phyloP scores from a whole-genome alignment of 2,329 filamentous ascomycete genomes.

The Clonostachys rosea region DNA sequence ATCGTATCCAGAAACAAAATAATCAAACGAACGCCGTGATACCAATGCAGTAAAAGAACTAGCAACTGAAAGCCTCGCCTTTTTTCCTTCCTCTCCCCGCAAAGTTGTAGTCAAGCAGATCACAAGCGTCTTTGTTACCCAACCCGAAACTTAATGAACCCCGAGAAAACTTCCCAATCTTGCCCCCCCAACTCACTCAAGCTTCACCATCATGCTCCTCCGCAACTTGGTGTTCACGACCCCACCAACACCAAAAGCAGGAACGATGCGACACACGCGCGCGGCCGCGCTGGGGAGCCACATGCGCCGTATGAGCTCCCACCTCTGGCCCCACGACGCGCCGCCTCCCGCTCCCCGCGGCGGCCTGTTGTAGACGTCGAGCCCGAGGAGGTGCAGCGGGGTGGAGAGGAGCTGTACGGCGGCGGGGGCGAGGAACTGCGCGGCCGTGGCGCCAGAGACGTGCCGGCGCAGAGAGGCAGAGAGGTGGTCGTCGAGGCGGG shows the following conservation, averaged over 20 bases:
- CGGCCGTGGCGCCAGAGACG: constrained; percentile 54
- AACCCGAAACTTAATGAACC: no score
- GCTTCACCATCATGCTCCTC: constrained; percentile 57
- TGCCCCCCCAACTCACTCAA: constrained; percentile 26
- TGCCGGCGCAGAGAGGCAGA: constrained; percentile 41
- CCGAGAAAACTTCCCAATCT: no score
- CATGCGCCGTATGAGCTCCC: constrained; percentile 63
- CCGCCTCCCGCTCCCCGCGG: constrained; percentile 10
- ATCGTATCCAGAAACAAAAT: no score
- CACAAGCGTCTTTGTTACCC: no score
- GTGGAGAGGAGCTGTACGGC: constrained; percentile 75
- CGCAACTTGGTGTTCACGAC: constrained; percentile 78
- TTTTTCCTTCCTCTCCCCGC: no score
- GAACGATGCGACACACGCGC: constrained; percentile 78
- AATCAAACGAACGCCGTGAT: no score
- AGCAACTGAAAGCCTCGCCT: no score
- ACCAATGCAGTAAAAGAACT: no score
- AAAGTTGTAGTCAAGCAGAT: no score
- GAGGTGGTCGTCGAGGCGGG: constrained; percentile 48
- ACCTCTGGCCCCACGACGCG: constrained; percentile 54
- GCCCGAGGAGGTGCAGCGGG: constrained; percentile 76
- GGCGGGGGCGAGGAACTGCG: constrained; percentile 79
- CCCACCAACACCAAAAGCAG: constrained; percentile 83
- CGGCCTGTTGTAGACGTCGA: constrained; percentile 80
- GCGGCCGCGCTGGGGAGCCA: constrained; percentile 72